Conservation (phyloP, 352 stramenopile genomes). For the Phytophthora tubulina region DNA sequence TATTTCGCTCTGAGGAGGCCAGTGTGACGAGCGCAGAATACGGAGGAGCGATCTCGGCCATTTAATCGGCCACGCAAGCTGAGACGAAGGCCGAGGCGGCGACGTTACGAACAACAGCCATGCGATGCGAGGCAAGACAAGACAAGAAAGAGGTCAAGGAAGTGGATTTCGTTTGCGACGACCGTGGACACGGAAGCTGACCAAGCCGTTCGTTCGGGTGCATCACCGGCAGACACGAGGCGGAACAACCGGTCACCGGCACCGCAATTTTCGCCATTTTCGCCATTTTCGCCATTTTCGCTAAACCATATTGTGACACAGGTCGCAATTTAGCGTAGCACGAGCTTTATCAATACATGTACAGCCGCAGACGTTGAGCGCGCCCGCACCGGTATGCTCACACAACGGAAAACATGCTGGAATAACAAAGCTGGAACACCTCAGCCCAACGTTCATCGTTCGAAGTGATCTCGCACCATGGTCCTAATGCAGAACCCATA, state of each 20-base stretch:
- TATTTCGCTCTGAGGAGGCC: conserved; percentile 8
- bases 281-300: not conserved
- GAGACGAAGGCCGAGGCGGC: conserved; percentile 29
- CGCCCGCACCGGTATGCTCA: not conserved
- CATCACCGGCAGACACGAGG: conserved; percentile 15
- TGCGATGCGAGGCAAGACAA: conserved; percentile 23
- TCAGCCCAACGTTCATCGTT: conserved; percentile 5
- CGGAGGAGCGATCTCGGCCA: conserved; percentile 20
- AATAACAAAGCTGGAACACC: not conserved
- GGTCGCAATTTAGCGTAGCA: conserved; percentile 10
- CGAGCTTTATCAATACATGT: not conserved
- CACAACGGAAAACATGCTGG: conserved; percentile 2
- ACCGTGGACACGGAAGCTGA: conserved; percentile 13
- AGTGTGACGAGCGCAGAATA: conserved; percentile 39
- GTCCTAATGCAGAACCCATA: not conserved
- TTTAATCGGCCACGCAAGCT: conserved; percentile 25
- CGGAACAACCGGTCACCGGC: conserved; percentile 19
- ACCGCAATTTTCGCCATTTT: conserved; percentile 4
- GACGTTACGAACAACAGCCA: conserved; percentile 42
- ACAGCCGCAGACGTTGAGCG: not conserved
- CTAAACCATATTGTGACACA: not conserved
- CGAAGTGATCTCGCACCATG: not conserved
- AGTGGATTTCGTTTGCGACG: conserved; percentile 40
- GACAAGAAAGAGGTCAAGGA: conserved; percentile 26
- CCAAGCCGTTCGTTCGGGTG: conserved; percentile 18